Evolutionary conservation across 345 rosid species (phyloP).

Genomic region (Ricinus communis): DNA sequence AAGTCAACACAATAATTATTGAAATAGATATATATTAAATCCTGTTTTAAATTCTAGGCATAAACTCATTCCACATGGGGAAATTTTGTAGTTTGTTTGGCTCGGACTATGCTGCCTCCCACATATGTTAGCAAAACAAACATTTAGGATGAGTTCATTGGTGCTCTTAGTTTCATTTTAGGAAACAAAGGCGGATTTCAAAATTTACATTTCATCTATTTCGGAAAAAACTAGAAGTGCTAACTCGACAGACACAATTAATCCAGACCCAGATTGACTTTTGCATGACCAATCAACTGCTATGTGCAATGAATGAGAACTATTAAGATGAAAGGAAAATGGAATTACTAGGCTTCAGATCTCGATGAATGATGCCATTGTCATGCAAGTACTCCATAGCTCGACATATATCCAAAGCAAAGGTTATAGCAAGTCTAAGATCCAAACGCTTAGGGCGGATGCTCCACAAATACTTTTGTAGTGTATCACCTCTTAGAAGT

Average conservation of each 20-base stretch:
- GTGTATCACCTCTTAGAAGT: slow-evolving; percentile 45
- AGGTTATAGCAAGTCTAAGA: slow-evolving; percentile 35
- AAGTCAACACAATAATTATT: background rate
- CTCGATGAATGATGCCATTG: slow-evolving; percentile 71
- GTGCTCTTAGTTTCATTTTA: too few species aligned
- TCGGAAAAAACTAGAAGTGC: background rate
- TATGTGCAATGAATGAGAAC: background rate
- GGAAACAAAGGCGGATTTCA: too few species aligned
- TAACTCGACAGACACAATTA: background rate
- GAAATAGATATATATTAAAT: background rate
- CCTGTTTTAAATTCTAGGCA: background rate
- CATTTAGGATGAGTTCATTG: too few species aligned
- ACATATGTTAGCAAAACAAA: too few species aligned
- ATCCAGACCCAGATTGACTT: background rate
- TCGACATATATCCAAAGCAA: slow-evolving; percentile 56
- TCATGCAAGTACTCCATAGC: slow-evolving; percentile 74
- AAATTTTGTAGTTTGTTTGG: background rate
- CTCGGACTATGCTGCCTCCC: background rate
- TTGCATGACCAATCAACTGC: background rate
- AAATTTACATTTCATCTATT: background rate
- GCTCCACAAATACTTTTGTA: slow-evolving; percentile 47
- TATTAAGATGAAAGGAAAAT: background rate
- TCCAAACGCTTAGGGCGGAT: slow-evolving; percentile 44
- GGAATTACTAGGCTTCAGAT: slow-evolving; percentile 60
- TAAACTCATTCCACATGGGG: background rate